These are phyloP conservation scores for Zygoascus ofunaensis DNA, from an alignment of 805 yeast genomes.

Conservation along the genomic window DNA sequence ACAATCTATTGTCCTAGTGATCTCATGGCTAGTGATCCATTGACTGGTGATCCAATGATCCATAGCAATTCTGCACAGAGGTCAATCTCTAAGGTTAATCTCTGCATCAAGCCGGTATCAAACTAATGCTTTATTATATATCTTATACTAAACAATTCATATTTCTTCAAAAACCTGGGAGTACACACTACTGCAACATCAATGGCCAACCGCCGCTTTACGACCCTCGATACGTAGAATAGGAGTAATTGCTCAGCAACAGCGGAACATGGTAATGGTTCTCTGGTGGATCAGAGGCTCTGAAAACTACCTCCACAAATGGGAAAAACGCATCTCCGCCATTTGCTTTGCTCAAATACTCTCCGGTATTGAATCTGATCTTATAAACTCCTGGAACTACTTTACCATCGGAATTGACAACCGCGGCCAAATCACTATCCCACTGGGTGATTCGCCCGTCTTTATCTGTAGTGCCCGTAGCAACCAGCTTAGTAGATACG, in stretches of 20 bases:
- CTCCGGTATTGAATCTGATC: constrained; percentile 67
- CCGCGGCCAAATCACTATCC: constrained; percentile 40
- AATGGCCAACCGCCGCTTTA: background rate
- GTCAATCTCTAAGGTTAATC: no score
- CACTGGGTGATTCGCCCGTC: constrained; percentile 78
- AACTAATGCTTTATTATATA: no score
- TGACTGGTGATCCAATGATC: no score
- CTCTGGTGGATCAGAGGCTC: constrained; percentile 56
- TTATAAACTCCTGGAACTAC: constrained; percentile 59
- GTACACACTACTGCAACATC: no score
- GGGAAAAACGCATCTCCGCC: constrained; percentile 67
- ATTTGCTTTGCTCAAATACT: constrained; percentile 40
- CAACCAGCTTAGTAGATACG: constrained; percentile 36
- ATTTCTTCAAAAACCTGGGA: no score
- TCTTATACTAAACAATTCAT: no score
- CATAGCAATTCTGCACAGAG: no score
- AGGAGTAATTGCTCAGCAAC: constrained; percentile 74
- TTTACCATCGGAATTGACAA: constrained; percentile 10
- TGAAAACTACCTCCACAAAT: constrained; percentile 70
- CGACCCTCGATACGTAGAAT: constrained; percentile 85
- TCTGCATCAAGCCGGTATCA: no score
- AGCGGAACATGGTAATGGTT: constrained; percentile 86
- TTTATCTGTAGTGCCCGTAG: constrained; percentile 56
- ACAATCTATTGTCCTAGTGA: no score
- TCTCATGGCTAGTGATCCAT: no score